Conservation (phyloP, 495 filamentous ascomycete species). For the Neurospora terricola region DNA sequence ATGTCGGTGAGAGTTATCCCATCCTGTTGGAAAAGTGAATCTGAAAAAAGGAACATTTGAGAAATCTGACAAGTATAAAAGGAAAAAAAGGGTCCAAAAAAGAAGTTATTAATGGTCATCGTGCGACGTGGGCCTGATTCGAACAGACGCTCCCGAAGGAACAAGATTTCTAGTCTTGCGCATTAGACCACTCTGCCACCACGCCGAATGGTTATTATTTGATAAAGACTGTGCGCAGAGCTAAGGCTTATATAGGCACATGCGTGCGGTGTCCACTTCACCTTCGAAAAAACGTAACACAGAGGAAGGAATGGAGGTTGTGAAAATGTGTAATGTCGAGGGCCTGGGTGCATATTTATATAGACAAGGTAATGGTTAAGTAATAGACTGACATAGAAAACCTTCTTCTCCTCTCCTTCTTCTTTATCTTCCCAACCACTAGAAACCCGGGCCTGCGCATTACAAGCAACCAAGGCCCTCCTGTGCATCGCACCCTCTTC, state of each 20-base stretch:
- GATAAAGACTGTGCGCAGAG: fast-evolving
- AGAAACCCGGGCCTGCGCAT: not conserved
- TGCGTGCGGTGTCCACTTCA: not conserved
- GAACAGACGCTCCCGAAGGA: not conserved
- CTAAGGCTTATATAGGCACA: not conserved
- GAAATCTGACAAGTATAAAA: too few species aligned
- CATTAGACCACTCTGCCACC: not conserved
- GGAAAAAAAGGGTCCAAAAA: not conserved
- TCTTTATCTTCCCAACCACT: not conserved
- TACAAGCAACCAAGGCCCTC: not conserved
- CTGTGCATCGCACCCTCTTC: not conserved
- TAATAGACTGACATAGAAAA: not conserved
- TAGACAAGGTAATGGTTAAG: not conserved
- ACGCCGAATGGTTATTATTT: not conserved
- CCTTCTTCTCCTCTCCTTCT: not conserved
- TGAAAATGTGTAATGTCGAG: not conserved
- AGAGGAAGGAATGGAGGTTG: not conserved
- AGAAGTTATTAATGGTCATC: not conserved
- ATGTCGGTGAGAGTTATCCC: not conserved
- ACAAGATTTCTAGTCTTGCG: not conserved
- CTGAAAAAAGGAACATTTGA: not conserved
- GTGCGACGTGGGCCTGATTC: not conserved
- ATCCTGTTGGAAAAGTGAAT: not conserved
- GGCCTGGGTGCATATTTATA: not conserved
- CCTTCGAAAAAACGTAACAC: not conserved